Evolutionary conservation across 2,329 filamentous ascomycete genomes (phyloP), one percentile per base, ranked within the genome.

Genomic region (Epichloe bromicola): DNA sequence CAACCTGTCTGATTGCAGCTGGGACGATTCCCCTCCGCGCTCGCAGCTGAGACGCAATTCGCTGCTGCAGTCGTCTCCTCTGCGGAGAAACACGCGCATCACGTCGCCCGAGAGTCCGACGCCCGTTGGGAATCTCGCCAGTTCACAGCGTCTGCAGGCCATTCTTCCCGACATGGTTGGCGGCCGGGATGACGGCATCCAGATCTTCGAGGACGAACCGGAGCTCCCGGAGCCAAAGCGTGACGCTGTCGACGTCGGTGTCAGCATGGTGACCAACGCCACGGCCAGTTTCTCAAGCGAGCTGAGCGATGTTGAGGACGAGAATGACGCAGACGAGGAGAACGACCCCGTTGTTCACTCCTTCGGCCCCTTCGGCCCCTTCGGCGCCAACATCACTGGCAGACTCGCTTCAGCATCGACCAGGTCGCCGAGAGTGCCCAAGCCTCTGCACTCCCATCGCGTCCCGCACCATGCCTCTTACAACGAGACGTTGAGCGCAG

Each of bases 321-420:
- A 85, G 49, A 83, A 52, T 19, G 82, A 95, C 56, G 83, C 86
- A 1, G 85, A 91, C 59, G 90, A 96, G 70, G 91, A 97, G 68
- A 96, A 96, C 56, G 93, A 97, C 59, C 90, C 90, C 3, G 82
- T 95, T 50, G 74, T 96, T 17, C 87, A 93, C 66, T 95, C 90
- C 0, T 96, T 96, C 58, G 90, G 89, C 15, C 88, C 89, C 1
- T 95, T 87, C 61, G 89, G 88, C 41, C 88, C 89, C 1, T 95
- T 87, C 61, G 89, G 88, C 41, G 86, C 86, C 50, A 88, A 95
- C 63, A 75, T 95, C 38, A 81, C 91, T n/a, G 80, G 80, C 54
- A 83, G 87, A 26, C 78, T 96, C 65, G 86, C 87, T 20, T 87
- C 86, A 2, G 85, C 96, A 70, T 78, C 75, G 47, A 77, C 86